Evolutionary conservation across 108 stramenopile genomes (phyloP).

Genomic region (Skeletonema menzelii): DNA sequence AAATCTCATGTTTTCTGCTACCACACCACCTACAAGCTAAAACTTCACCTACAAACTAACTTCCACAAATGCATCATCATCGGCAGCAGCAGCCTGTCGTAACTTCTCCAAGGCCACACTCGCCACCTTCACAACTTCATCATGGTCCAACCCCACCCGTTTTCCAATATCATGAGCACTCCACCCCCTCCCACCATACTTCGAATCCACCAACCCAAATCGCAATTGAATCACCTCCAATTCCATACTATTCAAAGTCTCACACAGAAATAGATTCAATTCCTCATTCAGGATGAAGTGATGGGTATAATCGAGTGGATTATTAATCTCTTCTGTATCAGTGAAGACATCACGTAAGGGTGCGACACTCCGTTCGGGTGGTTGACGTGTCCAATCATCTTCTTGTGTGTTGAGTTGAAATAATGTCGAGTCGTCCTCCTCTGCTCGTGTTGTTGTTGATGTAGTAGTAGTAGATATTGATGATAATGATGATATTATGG

Average conservation of each 20-base stretch:
- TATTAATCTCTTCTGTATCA: slow-evolving; percentile 40
- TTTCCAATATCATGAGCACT: slow-evolving; percentile 15
- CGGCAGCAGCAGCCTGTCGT: slow-evolving; percentile 10
- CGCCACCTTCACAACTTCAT: slow-evolving; percentile 21
- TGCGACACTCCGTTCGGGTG: slow-evolving; percentile 52
- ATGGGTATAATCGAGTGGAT: slow-evolving; percentile 48
- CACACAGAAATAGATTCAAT: slow-evolving; percentile 52
- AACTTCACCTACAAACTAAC: slow-evolving; percentile 29
- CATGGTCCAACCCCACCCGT: slow-evolving; percentile 9
- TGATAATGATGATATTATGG: background rate
- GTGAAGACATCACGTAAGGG: slow-evolving; percentile 55
- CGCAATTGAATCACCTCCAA: slow-evolving; percentile 56
- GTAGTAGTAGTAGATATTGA: background rate
- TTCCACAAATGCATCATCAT: slow-evolving; percentile 31
- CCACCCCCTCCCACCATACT: slow-evolving; percentile 26
- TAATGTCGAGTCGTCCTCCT: slow-evolving; percentile 11
- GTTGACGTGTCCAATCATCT: slow-evolving; percentile 53
- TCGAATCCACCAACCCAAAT: slow-evolving; percentile 55
- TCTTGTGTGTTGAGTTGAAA: slow-evolving; percentile 42
- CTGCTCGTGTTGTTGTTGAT: background rate
- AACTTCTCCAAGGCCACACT: slow-evolving; percentile 28
- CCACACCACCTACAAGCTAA: no score
- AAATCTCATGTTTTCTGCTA: no score
- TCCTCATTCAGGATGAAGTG: slow-evolving; percentile 48
- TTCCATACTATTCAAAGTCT: slow-evolving; percentile 46